Conservation (phyloP, 441 rosid species). For the Syzygium syzygioides region DNA sequence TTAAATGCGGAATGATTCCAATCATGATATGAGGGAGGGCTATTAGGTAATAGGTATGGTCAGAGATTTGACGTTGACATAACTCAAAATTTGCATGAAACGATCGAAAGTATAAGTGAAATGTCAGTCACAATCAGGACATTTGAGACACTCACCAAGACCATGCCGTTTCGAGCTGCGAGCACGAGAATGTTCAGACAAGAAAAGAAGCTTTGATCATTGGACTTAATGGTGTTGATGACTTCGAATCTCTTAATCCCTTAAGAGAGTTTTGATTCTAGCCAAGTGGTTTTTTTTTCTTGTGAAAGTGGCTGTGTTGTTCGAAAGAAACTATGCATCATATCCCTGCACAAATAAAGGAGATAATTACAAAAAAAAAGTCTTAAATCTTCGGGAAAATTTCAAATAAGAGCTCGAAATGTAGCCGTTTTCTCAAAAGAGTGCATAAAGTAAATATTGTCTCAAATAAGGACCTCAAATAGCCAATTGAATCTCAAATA, state of each 20-base stretch:
- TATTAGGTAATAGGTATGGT: no score
- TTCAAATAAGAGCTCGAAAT: no score
- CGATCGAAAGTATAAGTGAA: background rate
- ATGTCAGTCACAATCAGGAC: no score
- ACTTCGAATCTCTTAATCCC: background rate
- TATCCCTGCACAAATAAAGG: no score
- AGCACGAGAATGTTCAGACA: conserved; percentile 5
- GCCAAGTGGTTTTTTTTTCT: background rate
- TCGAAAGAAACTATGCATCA: background rate
- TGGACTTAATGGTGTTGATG: background rate
- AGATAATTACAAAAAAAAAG: no score
- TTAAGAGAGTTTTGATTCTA: conserved; percentile 7
- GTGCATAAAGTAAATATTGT: no score
- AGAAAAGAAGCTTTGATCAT: conserved; percentile 1
- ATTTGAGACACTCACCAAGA: background rate
- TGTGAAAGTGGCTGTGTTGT: background rate
- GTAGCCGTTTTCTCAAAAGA: no score
- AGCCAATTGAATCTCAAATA: no score
- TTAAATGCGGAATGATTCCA: no score
- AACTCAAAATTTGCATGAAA: background rate
- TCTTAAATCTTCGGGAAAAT: no score
- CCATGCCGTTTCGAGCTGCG: background rate
- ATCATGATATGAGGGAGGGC: no score
- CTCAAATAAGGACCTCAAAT: no score
- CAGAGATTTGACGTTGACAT: background rate